Conservation (phyloP, 768 basidiomycete genomes). For the Obba rivulosa region DNA sequence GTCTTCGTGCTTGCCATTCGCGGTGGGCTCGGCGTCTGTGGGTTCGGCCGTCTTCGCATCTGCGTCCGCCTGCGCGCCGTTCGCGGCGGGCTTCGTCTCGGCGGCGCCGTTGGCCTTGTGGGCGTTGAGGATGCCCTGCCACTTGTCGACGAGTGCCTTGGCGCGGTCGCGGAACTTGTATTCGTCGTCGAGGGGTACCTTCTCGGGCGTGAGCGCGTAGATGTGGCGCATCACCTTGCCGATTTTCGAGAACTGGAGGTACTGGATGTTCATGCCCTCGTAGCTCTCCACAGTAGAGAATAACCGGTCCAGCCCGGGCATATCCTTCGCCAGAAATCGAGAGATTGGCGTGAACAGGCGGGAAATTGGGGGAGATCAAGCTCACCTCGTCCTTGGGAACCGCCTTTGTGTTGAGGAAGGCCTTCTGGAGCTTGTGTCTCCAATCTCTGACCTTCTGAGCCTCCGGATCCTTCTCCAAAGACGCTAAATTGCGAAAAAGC, state of each 20-base stretch:
- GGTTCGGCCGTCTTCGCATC: constrained; percentile 16
- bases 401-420: constrained; percentile 64
- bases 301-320: constrained; percentile 64
- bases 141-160: constrained; percentile 61
- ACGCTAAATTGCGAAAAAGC: constrained; percentile 23
- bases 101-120: constrained; percentile 23
- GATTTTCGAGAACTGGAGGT: constrained; percentile 80
- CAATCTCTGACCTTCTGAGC: constrained; percentile 80
- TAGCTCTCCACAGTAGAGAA: constrained; percentile 77
- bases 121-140: constrained; percentile 50
- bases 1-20: constrained; percentile 14
- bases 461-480: constrained; percentile 51
- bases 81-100: constrained; percentile 4
- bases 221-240: constrained; percentile 90
- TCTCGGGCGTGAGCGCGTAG: constrained; percentile 44
- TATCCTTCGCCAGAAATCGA: constrained; percentile 47
- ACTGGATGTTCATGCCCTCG: constrained; percentile 70
- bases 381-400: constrained; percentile 62
- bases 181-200: constrained; percentile 60
- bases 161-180: constrained; percentile 71
- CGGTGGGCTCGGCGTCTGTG: constrained; percentile 13
- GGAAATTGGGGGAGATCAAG: constrained; percentile 6
- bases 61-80: constrained; percentile 17
- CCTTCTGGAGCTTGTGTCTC: constrained; percentile 90
- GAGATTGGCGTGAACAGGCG: constrained; percentile 3